Percentiles rank a stretch among this genome's conserved stretches.
Evolutionary conservation across 345 rosid genomes (phyloP).

Genomic region (Salix udensis): DNA sequence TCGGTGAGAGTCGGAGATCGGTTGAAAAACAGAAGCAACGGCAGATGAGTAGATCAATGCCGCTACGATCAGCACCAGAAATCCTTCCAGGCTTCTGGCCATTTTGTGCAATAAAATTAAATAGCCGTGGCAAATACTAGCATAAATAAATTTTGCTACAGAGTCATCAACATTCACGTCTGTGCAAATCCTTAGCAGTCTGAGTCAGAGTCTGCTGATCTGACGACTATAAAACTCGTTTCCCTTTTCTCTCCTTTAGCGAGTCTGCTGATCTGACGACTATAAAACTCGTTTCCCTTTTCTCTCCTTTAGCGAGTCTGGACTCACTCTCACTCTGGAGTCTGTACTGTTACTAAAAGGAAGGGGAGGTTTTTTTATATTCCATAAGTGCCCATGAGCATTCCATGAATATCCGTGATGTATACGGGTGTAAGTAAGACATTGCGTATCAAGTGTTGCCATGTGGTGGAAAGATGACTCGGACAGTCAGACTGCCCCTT

Average conservation of each 20-base stretch:
- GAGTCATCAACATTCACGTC: not conserved
- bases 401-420: not conserved
- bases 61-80: conserved; percentile 36
- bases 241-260: not conserved
- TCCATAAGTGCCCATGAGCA: not conserved
- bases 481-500: not conserved
- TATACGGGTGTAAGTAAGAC: not conserved
- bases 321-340: not conserved
- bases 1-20: conserved; percentile 84
- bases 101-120: conserved; percentile 4
- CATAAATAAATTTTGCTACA: not conserved
- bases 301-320: not conserved
- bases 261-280: not conserved
- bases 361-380: not conserved
- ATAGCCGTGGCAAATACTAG: not conserved
- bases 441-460: not conserved
- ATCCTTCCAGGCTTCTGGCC: conserved; percentile 35
- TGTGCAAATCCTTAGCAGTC: not conserved
- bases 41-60: conserved; percentile 38
- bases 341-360: too few species aligned
- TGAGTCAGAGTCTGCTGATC: not conserved
- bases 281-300: not conserved
- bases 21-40: conserved; percentile 54
- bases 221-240: not conserved
- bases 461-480: not conserved